phyloP scores from a whole-genome alignment of 768 basidiomycete genomes.

The Podaxis mareebaensis region DNA sequence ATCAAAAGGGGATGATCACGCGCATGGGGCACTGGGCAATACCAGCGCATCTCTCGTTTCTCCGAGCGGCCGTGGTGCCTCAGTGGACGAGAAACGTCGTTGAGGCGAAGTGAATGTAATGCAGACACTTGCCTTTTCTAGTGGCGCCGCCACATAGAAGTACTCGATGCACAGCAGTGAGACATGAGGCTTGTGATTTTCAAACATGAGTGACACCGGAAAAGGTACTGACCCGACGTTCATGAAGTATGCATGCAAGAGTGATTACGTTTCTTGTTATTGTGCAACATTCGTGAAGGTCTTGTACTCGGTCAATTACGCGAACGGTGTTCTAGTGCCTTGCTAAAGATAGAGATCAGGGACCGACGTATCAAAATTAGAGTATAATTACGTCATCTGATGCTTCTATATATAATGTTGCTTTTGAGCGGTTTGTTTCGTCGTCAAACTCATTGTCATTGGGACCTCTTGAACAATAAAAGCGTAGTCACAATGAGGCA shows the following conservation, averaged over 20 bases:
- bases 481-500: too few species aligned
- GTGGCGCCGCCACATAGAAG: neutral
- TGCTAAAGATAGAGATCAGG: too few species aligned
- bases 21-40: too few species aligned
- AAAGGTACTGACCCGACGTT: neutral
- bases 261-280: neutral
- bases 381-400: too few species aligned
- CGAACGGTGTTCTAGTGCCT: too few species aligned
- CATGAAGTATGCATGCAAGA: neutral
- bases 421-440: too few species aligned
- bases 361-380: too few species aligned
- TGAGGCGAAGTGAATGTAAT: neutral
- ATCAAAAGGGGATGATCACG: neutral
- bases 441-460: too few species aligned
- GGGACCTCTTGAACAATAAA: too few species aligned
- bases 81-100: neutral
- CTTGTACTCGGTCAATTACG: neutral
- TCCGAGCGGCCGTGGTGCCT: neutral
- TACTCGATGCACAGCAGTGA: neutral
- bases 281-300: neutral
- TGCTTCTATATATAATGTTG: too few species aligned
- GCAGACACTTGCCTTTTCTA: neutral
- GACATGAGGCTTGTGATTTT: neutral
- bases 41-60: neutral
- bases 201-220: neutral